These are phyloP conservation scores for Kuraishia hungarica DNA, from an alignment of 805 yeast genomes.

Conservation along the genomic window DNA sequence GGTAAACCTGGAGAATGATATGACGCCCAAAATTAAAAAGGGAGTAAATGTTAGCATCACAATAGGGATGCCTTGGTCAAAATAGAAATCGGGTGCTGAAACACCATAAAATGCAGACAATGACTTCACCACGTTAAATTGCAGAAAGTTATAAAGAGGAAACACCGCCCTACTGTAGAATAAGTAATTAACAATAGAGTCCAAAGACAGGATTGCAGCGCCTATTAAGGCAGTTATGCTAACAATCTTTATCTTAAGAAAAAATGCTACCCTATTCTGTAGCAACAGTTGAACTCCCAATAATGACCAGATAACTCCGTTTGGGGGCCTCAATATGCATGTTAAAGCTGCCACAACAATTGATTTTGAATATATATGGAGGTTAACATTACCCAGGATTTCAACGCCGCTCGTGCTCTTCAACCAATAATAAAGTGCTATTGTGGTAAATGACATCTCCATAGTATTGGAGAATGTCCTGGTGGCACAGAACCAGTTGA, in stretches of 20 bases:
- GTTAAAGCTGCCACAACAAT: slow-evolving; percentile 48
- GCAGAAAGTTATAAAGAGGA: slow-evolving; percentile 62
- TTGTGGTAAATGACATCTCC: slow-evolving; percentile 63
- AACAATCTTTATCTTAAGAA: not conserved
- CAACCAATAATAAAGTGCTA: slow-evolving; percentile 69
- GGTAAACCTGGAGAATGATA: slow-evolving; percentile 3
- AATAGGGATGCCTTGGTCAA: slow-evolving; percentile 77
- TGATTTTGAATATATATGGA: slow-evolving; percentile 21
- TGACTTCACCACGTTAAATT: slow-evolving; percentile 69
- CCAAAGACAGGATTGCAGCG: slow-evolving; percentile 24
- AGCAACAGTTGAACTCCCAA: slow-evolving; percentile 33
- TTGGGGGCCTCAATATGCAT: slow-evolving; percentile 79
- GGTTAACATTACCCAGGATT: slow-evolving; percentile 6
- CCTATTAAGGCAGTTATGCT: slow-evolving; percentile 8
- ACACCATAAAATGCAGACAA: slow-evolving; percentile 78
- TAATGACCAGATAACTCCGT: slow-evolving; percentile 65
- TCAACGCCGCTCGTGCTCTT: not conserved
- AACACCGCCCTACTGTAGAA: slow-evolving; percentile 51
- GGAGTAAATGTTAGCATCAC: slow-evolving; percentile 63
- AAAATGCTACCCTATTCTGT: not conserved
- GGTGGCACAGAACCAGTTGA: slow-evolving; percentile 75
- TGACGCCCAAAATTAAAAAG: slow-evolving; percentile 37
- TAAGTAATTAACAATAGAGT: slow-evolving; percentile 40
- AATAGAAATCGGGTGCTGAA: slow-evolving; percentile 78
- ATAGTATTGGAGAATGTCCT: slow-evolving; percentile 82